Percentiles rank a stretch among this genome's conserved stretches.
Evolutionary conservation across 306 rosid genomes (phyloP).

Genomic region (Casuarina glauca): DNA sequence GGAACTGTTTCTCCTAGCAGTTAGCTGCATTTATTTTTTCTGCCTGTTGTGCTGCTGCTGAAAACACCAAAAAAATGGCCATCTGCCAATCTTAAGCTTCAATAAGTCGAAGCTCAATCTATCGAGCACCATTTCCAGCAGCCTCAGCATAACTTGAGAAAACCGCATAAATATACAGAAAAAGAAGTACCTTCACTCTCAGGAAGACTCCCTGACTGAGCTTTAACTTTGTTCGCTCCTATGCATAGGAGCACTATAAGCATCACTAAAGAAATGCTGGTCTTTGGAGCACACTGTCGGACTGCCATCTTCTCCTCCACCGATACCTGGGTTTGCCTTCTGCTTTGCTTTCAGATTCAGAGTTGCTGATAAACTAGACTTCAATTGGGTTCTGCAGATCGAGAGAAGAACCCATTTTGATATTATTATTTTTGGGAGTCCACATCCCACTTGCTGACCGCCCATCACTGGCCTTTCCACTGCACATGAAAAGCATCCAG

Average conservation of each 20-base stretch:
- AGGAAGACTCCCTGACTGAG: slow-evolving; percentile 26
- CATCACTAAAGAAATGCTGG: neutral
- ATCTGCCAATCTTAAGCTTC: neutral
- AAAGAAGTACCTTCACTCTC: slow-evolving; percentile 20
- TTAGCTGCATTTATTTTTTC: neutral
- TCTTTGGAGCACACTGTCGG: neutral
- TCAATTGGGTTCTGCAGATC: too few species aligned
- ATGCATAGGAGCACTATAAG: slow-evolving; percentile 1
- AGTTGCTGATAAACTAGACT: neutral
- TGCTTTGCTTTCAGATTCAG: neutral
- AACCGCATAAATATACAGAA: neutral
- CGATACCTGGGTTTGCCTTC: neutral
- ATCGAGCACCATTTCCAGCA: neutral
- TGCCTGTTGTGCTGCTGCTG: neutral
- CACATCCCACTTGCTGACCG: too few species aligned
- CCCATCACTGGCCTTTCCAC: too few species aligned
- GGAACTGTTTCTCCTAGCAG: neutral
- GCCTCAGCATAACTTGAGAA: neutral
- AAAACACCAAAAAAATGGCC: neutral
- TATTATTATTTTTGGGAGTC: too few species aligned
- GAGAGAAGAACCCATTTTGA: too few species aligned
- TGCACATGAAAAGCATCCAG: too few species aligned
- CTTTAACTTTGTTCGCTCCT: slow-evolving; percentile 15
- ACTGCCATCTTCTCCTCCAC: slow-evolving; percentile 4
- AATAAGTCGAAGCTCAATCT: neutral